Conservation (phyloP, 2,329 filamentous ascomycete genomes). For the Colletotrichum brevisporum region DNA sequence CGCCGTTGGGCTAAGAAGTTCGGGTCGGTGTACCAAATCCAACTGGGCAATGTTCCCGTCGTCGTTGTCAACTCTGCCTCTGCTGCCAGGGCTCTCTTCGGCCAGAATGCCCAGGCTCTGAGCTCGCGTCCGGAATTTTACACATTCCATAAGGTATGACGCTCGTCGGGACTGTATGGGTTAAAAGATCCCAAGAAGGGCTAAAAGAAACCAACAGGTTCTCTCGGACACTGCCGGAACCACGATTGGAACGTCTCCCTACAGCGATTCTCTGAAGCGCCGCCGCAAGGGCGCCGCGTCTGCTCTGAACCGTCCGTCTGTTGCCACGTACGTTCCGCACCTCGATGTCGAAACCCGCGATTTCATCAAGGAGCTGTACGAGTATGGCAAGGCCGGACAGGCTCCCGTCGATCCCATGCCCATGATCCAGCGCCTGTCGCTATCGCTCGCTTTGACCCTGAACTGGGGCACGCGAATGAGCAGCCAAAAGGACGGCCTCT, state of each 20-base stretch:
- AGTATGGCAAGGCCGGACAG: conserved; percentile 68
- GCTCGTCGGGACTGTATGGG: background rate
- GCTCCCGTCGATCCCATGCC: conserved; percentile 74
- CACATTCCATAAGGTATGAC: conserved; percentile 68
- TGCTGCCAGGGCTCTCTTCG: conserved; percentile 65
- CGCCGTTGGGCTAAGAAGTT: conserved; percentile 66
- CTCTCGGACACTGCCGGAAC: conserved; percentile 76
- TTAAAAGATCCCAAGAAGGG: background rate
- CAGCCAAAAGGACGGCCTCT: conserved; percentile 69
- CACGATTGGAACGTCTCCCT: conserved; percentile 78
- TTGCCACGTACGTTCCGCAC: conserved; percentile 73
- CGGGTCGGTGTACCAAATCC: conserved; percentile 68
- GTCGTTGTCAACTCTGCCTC: conserved; percentile 69
- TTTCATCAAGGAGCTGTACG: conserved; percentile 72
- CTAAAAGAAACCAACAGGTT: conserved; percentile 56
- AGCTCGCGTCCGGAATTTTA: conserved; percentile 71
- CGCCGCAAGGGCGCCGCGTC: conserved; percentile 76
- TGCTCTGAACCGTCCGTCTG: conserved; percentile 75
- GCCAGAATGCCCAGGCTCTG: conserved; percentile 66
- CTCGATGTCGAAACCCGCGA: conserved; percentile 74
- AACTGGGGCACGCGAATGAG: conserved; percentile 76
- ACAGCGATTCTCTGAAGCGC: conserved; percentile 74
- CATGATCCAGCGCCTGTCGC: conserved; percentile 75
- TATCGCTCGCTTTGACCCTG: conserved; percentile 74
- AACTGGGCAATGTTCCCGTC: conserved; percentile 69